These are phyloP conservation scores for Neurospora sp. DNA, from an alignment of 2,329 filamentous ascomycete species.

Conservation along the genomic window DNA sequence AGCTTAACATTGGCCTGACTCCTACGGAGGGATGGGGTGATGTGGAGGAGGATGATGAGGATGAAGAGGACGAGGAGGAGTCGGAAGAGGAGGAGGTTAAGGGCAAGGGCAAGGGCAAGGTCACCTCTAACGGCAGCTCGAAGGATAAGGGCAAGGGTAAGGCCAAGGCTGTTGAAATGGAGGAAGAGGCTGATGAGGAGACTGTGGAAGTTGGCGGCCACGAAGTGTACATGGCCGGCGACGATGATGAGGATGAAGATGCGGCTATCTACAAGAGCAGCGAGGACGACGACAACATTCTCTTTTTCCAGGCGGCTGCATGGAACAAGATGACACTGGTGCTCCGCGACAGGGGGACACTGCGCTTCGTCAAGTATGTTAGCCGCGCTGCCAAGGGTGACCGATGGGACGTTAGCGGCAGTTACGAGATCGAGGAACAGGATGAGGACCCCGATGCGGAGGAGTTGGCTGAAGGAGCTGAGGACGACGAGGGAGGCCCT, in stretches of 20 bases:
- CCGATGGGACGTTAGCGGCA: constrained; percentile 81
- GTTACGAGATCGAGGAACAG: constrained; percentile 59
- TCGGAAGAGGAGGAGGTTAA: constrained; percentile 23
- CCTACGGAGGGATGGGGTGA: constrained; percentile 79
- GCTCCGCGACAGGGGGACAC: constrained; percentile 70
- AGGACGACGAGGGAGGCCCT: constrained; percentile 29
- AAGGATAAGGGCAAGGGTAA: constrained; percentile 21
- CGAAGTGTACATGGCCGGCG: constrained; percentile 89
- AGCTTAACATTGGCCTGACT: constrained; percentile 81
- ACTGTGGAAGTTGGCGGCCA: constrained; percentile 60
- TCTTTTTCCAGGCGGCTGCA: constrained; percentile 51
- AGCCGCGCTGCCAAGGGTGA: constrained; percentile 75
- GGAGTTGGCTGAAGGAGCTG: constrained; percentile 21
- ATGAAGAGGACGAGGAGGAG: constrained; percentile 33
- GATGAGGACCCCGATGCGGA: constrained; percentile 32
- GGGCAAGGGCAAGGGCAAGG: constrained; percentile 18
- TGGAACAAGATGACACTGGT: constrained; percentile 95
- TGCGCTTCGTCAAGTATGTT: constrained; percentile 96
- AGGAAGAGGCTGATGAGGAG: constrained; percentile 25
- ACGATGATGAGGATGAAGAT: constrained; percentile 56
- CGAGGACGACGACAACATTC: constrained; percentile 64
- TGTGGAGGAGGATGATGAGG: constrained; percentile 46
- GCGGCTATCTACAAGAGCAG: constrained; percentile 80
- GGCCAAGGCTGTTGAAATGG: constrained; percentile 20
- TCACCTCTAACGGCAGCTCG: constrained; percentile 14